These are phyloP conservation scores for Rhodotorula mucilaginosa DNA, from an alignment of 1,284 basidiomycete genomes.

Conservation along the genomic window DNA sequence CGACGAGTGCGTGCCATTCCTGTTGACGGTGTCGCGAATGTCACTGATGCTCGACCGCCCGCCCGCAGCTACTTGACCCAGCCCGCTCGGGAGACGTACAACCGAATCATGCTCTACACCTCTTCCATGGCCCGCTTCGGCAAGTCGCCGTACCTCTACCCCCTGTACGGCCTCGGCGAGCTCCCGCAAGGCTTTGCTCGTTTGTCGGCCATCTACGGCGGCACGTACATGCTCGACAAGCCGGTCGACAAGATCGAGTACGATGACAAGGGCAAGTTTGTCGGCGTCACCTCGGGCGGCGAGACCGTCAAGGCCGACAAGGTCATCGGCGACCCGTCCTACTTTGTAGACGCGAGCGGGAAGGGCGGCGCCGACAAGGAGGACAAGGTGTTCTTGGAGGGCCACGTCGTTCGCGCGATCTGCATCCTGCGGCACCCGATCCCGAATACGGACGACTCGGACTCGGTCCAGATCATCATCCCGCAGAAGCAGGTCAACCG, in stretches of 20 bases:
- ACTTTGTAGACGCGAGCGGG: conserved; percentile 73
- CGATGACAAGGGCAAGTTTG: conserved; percentile 80
- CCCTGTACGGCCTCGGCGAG: conserved; percentile 96
- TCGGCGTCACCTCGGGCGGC: conserved; percentile 81
- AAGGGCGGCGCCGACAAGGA: conserved; percentile 51
- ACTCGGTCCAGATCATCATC: conserved; percentile 96
- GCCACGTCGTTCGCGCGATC: conserved; percentile 94
- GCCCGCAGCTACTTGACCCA: conserved; percentile 79
- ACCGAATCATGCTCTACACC: conserved; percentile 96
- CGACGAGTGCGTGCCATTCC: conserved; percentile 70
- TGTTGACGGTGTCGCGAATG: accelerated
- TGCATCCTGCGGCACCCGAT: conserved; percentile 98
- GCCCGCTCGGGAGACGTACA: conserved; percentile 83
- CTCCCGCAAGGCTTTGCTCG: conserved; percentile 98
- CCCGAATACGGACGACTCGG: conserved; percentile 91
- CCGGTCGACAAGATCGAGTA: conserved; percentile 86
- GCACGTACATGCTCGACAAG: conserved; percentile 99
- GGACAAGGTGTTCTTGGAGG: conserved; percentile 78
- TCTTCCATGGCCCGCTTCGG: conserved; percentile 99
- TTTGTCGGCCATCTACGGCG: conserved; percentile 96
- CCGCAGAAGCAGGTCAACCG: conserved; percentile 96
- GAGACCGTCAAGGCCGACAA: conserved; percentile 97
- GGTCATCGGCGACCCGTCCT: conserved; percentile 96
- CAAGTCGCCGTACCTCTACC: conserved; percentile 99
- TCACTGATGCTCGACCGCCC: conserved; percentile 2